Conservation (phyloP, 108 stramenopile species). For the Cyclotella distinguenda region DNA sequence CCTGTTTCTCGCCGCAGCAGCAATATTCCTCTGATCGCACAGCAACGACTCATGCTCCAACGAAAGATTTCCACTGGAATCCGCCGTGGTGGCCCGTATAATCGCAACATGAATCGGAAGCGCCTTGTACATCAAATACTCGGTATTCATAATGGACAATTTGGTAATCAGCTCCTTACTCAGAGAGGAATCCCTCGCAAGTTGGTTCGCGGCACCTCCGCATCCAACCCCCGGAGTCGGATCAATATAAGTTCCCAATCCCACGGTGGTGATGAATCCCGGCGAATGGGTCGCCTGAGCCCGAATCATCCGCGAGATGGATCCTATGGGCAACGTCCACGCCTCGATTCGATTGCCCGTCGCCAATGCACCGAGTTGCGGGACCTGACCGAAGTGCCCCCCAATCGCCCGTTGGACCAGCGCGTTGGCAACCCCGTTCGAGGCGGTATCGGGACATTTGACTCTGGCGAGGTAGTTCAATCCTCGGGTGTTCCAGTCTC, state of each 20-base stretch:
- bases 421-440: slow-evolving; percentile 21
- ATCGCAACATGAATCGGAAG: slow-evolving; percentile 77
- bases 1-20: slow-evolving; percentile 70
- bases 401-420: slow-evolving; percentile 77
- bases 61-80: slow-evolving; percentile 69
- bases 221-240: slow-evolving; percentile 50
- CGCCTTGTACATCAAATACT: slow-evolving; percentile 78
- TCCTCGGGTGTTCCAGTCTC: slow-evolving; percentile 61
- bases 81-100: slow-evolving; percentile 81
- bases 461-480: slow-evolving; percentile 67
- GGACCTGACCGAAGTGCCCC: slow-evolving; percentile 73
- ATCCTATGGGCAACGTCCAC: slow-evolving; percentile 78
- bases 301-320: slow-evolving; percentile 79
- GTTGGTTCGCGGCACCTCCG: slow-evolving; percentile 65
- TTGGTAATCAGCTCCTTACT: slow-evolving; percentile 56
- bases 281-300: slow-evolving; percentile 74
- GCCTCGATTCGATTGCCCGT: slow-evolving; percentile 68
- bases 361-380: slow-evolving; percentile 60
- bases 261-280: slow-evolving; percentile 79
- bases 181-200: slow-evolving; percentile 46
- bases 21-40: slow-evolving; percentile 65
- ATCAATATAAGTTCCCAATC: slow-evolving; percentile 79
- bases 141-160: slow-evolving; percentile 36
- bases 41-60: slow-evolving; percentile 73
- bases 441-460: neutral